phyloP scores from a whole-genome alignment of 352 stramenopile species.

The Sclerospora graminicola region DNA sequence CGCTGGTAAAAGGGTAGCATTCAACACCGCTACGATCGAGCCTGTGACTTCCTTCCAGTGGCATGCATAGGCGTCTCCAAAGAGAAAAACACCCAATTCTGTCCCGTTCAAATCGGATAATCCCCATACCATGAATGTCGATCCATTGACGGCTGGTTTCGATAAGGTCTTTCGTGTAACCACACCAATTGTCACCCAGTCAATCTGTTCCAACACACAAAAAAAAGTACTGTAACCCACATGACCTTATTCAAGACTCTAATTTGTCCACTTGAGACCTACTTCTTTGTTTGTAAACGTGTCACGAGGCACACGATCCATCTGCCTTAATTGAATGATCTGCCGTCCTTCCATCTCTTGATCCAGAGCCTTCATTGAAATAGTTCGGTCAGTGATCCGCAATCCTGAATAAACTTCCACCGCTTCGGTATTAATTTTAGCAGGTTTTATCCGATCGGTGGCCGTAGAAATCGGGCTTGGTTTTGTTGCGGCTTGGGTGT shows the following conservation, averaged over 20 bases:
- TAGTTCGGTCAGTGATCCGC: constrained; percentile 41
- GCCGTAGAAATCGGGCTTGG: constrained; percentile 8
- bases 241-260: background rate
- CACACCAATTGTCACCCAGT: constrained; percentile 80
- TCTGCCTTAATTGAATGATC: constrained; percentile 46
- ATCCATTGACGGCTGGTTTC: constrained; percentile 50
- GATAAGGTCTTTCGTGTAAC: constrained; percentile 61
- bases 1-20: constrained; percentile 49
- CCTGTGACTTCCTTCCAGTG: constrained; percentile 61
- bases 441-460: constrained; percentile 5
- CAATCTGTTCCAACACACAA: constrained; percentile 21
- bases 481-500: constrained; percentile 1
- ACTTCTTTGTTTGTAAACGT: constrained; percentile 51
- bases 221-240: background rate
- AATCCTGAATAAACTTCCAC: constrained; percentile 51
- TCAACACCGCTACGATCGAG: constrained; percentile 56
- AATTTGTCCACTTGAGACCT: background rate
- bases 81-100: constrained; percentile 68
- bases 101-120: constrained; percentile 60
- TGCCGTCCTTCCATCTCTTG: constrained; percentile 60
- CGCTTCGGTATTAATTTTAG: constrained; percentile 10
- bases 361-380: constrained; percentile 32
- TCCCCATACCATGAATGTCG: constrained; percentile 73
- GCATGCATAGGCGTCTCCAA: constrained; percentile 52
- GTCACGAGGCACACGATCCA: constrained; percentile 44